phyloP scores from a whole-genome alignment of 177 flowering plant genomes.

The Vitis hybrid region DNA sequence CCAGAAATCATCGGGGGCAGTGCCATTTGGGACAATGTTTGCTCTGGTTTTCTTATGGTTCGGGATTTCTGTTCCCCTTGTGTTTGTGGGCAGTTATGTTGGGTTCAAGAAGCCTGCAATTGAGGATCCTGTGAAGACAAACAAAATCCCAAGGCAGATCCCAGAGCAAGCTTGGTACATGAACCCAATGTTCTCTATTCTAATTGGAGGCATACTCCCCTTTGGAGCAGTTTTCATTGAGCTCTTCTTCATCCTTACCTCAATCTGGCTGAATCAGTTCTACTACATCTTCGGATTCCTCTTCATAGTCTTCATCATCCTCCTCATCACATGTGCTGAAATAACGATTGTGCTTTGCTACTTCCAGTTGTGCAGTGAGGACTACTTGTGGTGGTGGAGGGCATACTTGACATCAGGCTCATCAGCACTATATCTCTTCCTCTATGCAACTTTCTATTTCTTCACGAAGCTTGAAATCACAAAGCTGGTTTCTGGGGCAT shows the following conservation, averaged over 20 bases:
- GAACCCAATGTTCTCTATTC: constrained; percentile 57
- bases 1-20: constrained; percentile 64
- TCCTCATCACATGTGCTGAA: constrained; percentile 56
- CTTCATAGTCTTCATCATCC: constrained; percentile 55
- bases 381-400: constrained; percentile 68
- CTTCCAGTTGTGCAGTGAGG: constrained; percentile 65
- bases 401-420: constrained; percentile 61
- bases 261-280: constrained; percentile 73
- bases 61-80: constrained; percentile 67
- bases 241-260: constrained; percentile 68
- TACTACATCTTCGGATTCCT: constrained; percentile 79
- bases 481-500: constrained; percentile 52
- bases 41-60: constrained; percentile 62
- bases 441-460: constrained; percentile 59
- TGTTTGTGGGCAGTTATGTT: constrained; percentile 52
- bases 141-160: constrained; percentile 63
- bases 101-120: constrained; percentile 62
- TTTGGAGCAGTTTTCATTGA: constrained; percentile 68
- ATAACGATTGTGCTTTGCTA: constrained; percentile 59
- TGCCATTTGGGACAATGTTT: constrained; percentile 68
- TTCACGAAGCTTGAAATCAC: constrained; percentile 72
- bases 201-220: constrained; percentile 64
- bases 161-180: constrained; percentile 74
- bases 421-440: constrained; percentile 62
- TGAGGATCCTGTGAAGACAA: constrained; percentile 64